These are phyloP conservation scores for Paramyrothecium roridum DNA, from an alignment of 2,329 filamentous ascomycete genomes.

Conservation along the genomic window DNA sequence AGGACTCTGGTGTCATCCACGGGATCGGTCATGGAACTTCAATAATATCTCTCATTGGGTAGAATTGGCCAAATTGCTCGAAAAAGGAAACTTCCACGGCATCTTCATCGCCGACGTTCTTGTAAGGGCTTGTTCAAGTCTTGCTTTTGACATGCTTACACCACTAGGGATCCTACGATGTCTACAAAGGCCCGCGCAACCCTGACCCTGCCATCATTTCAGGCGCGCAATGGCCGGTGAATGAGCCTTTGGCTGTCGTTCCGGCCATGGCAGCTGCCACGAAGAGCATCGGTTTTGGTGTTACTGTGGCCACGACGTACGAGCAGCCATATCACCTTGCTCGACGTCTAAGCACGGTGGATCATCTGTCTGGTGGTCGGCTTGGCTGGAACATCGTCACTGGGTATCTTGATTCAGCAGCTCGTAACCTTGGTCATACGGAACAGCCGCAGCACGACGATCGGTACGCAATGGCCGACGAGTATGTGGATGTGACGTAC, in stretches of 20 bases:
- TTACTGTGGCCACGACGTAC: constrained; percentile 66
- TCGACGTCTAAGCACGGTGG: constrained; percentile 60
- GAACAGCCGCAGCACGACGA: constrained; percentile 48
- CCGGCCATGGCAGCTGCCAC: constrained; percentile 68
- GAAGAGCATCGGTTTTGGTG: constrained; percentile 64
- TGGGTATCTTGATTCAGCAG: constrained; percentile 64
- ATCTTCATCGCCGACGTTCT: constrained; percentile 64
- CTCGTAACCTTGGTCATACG: constrained; percentile 56
- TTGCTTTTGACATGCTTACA: neutral
- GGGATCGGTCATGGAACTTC: no score
- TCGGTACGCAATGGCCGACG: constrained; percentile 58
- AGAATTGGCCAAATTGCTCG: constrained; percentile 35
- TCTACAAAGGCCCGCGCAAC: constrained; percentile 55
- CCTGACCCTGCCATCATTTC: constrained; percentile 42
- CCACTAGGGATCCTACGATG: constrained; percentile 58
- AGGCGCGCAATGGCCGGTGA: constrained; percentile 69
- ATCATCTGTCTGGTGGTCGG: constrained; percentile 64
- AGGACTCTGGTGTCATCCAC: constrained; percentile 52
- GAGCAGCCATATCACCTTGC: constrained; percentile 68
- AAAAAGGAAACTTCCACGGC: constrained; percentile 57
- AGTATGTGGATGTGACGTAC: constrained; percentile 55
- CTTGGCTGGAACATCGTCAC: constrained; percentile 56
- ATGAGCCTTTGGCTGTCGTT: constrained; percentile 55
- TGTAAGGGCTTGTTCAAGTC: no score
- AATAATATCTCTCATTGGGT: constrained; percentile 47